Base-by-base conservation (phyloP, 2,329 filamentous ascomycete genomes). In the Pseudogymnoascus verrucosus region DNA sequence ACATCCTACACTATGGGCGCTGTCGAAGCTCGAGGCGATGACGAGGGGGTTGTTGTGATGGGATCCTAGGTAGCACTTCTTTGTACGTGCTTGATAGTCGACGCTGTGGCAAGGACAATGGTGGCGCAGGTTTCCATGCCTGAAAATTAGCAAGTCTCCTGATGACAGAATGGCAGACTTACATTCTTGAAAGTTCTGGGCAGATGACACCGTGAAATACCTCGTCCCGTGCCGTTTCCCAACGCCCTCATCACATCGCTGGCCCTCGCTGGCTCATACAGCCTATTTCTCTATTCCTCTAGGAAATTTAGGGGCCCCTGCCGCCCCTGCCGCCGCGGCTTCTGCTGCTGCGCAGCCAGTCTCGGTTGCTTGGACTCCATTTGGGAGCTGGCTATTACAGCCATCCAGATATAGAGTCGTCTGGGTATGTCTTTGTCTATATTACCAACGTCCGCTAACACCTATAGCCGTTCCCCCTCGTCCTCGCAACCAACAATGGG, bases 51-150 rank as follows among this genome's bases (percentile, higher is more conserved):
- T 64, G 14, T 61, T 57, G 47, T 65, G 63, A 21, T 65, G 64
- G 21, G 63, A 44, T n/a, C 62, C 63, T 8, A 64, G 59, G 37
- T 65, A 65, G 36, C 62, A 65, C 36, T 47, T 64, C 44, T 62
- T 64, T 39, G 47, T 65, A 54, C 64, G 36, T 37, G 62, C 62
- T 8, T 64, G 62, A 19, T 64, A 65, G 31, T 64, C 62, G 64
- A 65, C 62, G 34, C 64, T 65, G 21, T 65, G 62, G 16, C 64
- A 63, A 16, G 61, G 36, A 63, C 63, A 12, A 63, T 65, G 19
- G 61, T 59, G 34, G 64, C 64, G 36, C 64, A 65, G 12, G 60
- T 63, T 19, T 65, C 47, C 62, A 65, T 65, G 23, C 62, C 44
- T 65, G 63, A 42, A 65, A 65, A 21, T 59, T 62, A 23, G 42